Percentiles rank a stretch among this genome's conserved stretches.
These are phyloP conservation scores for Penicillium sp. DNA, from an alignment of 2,329 filamentous ascomycete species.

Conservation along the genomic window DNA sequence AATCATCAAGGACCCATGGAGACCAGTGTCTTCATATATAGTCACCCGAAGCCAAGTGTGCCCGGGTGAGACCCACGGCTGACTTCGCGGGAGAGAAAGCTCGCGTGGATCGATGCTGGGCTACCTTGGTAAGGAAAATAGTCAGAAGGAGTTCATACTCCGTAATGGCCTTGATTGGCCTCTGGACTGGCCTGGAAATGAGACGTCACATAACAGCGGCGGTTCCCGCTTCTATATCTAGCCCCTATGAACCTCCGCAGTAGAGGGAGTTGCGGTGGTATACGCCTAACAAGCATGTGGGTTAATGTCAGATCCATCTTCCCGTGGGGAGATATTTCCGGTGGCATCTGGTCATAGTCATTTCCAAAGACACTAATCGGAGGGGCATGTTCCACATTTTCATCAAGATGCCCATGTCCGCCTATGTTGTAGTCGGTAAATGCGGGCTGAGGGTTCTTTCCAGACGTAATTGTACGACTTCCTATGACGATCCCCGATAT, in stretches of 20 bases:
- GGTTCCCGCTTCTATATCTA: not conserved
- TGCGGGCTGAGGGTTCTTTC: not conserved
- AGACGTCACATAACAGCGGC: not conserved
- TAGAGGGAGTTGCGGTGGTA: too few relatives aligned
- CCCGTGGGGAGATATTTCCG: not conserved
- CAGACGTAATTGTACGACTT: slow-evolving; percentile 6
- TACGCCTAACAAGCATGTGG: not conserved
- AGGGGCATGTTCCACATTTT: not conserved
- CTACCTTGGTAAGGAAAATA: too few relatives aligned
- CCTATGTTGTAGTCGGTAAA: slow-evolving; percentile 19
- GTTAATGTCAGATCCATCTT: too few relatives aligned
- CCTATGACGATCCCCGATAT: slow-evolving; percentile 6
- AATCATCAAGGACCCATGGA: not conserved
- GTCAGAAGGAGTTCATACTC: slow-evolving; percentile 32
- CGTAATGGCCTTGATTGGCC: slow-evolving; percentile 15
- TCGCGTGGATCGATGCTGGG: slow-evolving; percentile 1
- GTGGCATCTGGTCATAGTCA: not conserved
- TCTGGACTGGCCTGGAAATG: too few relatives aligned
- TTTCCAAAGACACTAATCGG: not conserved
- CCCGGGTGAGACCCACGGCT: slow-evolving; percentile 12
- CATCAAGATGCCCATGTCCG: slow-evolving; percentile 6
- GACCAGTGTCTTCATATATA: not conserved
- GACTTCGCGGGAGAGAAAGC: not conserved
- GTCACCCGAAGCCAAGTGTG: not conserved
- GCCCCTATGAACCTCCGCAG: too few relatives aligned